Evolutionary conservation across 495 filamentous ascomycete genomes (phyloP).

Genomic region (Sordaria brevicollis): DNA sequence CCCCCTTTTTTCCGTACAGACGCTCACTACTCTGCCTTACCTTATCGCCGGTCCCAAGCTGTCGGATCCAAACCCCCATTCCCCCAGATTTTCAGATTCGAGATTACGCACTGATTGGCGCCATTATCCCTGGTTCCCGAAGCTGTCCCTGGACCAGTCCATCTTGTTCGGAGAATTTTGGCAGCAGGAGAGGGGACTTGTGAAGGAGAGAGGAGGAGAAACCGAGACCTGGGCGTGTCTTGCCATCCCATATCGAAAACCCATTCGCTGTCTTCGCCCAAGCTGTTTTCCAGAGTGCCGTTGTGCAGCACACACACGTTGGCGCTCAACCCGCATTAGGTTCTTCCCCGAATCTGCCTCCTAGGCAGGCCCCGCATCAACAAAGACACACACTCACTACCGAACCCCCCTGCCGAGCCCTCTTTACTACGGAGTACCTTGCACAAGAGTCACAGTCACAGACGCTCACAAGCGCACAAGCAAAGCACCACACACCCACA

Average conservation of each 20-base stretch:
- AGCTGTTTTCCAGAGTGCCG: not conserved
- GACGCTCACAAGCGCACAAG: not conserved
- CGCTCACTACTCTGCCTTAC: conserved; percentile 7
- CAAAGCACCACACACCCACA: not conserved
- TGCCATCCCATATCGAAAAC: not conserved
- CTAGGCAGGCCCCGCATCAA: not conserved
- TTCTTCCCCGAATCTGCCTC: not conserved
- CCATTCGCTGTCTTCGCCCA: not conserved
- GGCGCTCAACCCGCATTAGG: not conserved
- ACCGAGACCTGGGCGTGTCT: not conserved
- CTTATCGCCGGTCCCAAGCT: conserved; percentile 34
- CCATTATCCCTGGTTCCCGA: conserved; percentile 16
- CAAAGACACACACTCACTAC: not conserved
- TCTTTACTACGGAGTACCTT: not conserved
- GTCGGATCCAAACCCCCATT: conserved; percentile 29
- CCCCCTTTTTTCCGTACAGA: conserved; percentile 1
- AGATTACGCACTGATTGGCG: conserved; percentile 42
- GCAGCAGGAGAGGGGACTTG: not conserved
- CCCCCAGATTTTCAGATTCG: conserved; percentile 25
- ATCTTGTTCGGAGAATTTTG: conserved; percentile 15
- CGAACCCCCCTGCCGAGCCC: not conserved
- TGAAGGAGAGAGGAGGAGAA: not conserved
- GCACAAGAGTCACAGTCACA: not conserved
- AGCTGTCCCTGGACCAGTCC: conserved; percentile 11
- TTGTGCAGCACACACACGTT: not conserved